A percentile compares a stretch with the other conserved stretches of the same genome.
Conservation (phyloP, 1,139 yeast species). For the Blastobotrys petasosporus region DNA sequence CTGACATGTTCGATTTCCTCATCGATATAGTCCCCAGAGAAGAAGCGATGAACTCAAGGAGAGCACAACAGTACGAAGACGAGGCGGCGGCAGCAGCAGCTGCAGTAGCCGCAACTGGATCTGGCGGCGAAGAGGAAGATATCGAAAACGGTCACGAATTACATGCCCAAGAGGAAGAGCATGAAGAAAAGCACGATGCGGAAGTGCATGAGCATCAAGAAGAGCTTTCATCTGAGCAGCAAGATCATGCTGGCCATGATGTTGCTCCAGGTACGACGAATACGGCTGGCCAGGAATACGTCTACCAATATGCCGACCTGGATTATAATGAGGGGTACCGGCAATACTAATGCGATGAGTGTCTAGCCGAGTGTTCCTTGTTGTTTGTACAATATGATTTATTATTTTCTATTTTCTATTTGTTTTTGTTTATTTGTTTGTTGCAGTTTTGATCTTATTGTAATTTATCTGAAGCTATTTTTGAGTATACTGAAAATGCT, state of each 20-base stretch:
- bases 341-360: constrained; percentile 17
- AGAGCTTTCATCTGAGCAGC: no score
- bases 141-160: no score
- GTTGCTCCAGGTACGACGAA: background rate
- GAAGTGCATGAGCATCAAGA: no score
- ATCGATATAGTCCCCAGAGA: constrained; percentile 90
- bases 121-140: background rate
- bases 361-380: background rate
- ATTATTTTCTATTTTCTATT: background rate
- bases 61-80: constrained; percentile 1
- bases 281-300: constrained; percentile 2
- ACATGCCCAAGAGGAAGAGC: no score
- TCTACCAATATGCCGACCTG: constrained; percentile 19
- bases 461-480: background rate
- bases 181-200: no score
- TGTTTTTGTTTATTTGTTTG: background rate
- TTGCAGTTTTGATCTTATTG: background rate
- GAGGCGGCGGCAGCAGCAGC: constrained; percentile 3
- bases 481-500: no score
- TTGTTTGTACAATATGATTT: background rate
- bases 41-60: constrained; percentile 26
- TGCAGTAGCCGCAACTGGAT: constrained; percentile 7
- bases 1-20: constrained; percentile 94
- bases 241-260: background rate
- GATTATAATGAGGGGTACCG: constrained; percentile 24